These are phyloP conservation scores for Coemansia sp. DNA, from an alignment of 192 early-diverging fungal species.

Conservation along the genomic window DNA sequence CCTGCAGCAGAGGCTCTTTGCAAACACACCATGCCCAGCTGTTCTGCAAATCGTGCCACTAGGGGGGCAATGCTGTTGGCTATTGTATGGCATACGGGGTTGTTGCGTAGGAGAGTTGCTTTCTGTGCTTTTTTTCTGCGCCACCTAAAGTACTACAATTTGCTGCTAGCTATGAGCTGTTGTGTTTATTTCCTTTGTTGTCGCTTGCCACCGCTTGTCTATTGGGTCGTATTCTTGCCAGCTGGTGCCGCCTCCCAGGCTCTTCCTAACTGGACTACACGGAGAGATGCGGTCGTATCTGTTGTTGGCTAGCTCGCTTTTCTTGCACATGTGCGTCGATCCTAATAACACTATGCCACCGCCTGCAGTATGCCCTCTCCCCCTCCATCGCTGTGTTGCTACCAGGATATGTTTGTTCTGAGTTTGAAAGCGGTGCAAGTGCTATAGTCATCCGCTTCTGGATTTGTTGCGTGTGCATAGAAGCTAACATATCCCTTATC, in stretches of 20 bases:
- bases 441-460: background rate
- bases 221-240: background rate
- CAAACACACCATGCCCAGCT: background rate
- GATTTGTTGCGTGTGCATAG: constrained; percentile 10
- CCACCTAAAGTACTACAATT: background rate
- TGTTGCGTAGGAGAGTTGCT: background rate
- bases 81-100: background rate
- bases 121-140: background rate
- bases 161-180: background rate
- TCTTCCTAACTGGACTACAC: background rate
- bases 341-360: background rate
- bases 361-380: constrained; percentile 1
- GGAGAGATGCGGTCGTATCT: background rate
- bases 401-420: background rate
- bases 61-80: background rate
- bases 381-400: background rate
- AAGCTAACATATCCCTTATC: background rate
- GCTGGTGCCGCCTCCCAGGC: background rate
- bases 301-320: background rate
- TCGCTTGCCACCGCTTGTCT: background rate
- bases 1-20: too few relatives aligned
- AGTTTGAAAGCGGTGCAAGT: background rate
- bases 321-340: constrained; percentile 1
- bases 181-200: background rate
- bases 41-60: background rate